Conservation (phyloP, 2,329 filamentous ascomycete genomes). For the Nectriaceae sp. region DNA sequence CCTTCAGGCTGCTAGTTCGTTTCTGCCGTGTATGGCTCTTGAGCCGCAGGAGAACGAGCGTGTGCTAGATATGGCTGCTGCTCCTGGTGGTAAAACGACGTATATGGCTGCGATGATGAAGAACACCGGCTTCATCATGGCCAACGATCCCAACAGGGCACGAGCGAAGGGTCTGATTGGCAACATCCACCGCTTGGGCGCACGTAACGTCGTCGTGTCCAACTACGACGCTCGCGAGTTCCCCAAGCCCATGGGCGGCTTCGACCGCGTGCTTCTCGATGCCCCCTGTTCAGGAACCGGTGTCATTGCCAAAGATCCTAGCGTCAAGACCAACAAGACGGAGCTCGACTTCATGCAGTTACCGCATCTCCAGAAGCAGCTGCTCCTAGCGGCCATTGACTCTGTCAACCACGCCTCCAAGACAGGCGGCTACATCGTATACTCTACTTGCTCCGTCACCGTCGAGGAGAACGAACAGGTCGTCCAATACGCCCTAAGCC, state of each 20-base stretch:
- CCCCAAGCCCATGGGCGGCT: constrained; percentile 91
- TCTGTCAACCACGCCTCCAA: constrained; percentile 89
- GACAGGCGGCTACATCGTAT: constrained; percentile 92
- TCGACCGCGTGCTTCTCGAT: constrained; percentile 91
- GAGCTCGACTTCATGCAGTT: constrained; percentile 92
- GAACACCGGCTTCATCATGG: constrained; percentile 93
- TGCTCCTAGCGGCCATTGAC: constrained; percentile 90
- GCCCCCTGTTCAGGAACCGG: constrained; percentile 95
- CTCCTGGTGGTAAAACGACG: constrained; percentile 94
- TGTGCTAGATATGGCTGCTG: constrained; percentile 90
- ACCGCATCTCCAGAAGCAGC: constrained; percentile 92
- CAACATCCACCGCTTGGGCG: constrained; percentile 93
- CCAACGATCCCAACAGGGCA: constrained; percentile 93
- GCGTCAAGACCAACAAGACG: constrained; percentile 98
- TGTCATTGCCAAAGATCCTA: constrained; percentile 95
- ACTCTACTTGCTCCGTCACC: constrained; percentile 94
- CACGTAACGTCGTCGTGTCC: constrained; percentile 92
- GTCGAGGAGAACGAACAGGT: constrained; percentile 90
- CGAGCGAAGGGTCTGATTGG: constrained; percentile 97
- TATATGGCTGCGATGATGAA: constrained; percentile 95
- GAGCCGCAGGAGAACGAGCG: constrained; percentile 92
- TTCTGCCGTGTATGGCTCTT: constrained; percentile 96
- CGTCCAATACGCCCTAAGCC: constrained; percentile 88
- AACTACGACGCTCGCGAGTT: constrained; percentile 95
- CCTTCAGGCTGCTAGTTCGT: constrained; percentile 92